A percentile compares a stretch with the other conserved stretches of the same genome.
phyloP scores from a whole-genome alignment of 2,329 filamentous ascomycete species.

The Sphaerulina vaccinii region DNA sequence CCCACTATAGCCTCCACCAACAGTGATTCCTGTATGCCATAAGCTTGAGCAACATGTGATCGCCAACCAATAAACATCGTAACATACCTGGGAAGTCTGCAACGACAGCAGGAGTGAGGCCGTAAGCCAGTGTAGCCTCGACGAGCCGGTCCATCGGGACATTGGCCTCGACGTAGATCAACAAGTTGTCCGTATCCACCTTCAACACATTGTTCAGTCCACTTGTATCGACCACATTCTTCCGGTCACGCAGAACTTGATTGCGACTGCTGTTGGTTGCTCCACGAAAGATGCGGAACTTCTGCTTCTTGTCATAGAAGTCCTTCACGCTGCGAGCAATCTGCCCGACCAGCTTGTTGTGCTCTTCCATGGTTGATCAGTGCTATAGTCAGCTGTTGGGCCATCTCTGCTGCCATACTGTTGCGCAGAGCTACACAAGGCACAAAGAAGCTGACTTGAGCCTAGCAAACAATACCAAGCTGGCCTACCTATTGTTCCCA shows the following conservation, averaged over 20 bases:
- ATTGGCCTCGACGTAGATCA: conserved; percentile 66
- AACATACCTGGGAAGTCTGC: conserved; percentile 62
- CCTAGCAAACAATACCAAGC: no score
- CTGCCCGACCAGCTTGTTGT: conserved; percentile 40
- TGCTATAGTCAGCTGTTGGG: neutral
- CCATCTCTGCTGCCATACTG: no score
- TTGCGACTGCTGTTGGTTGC: conserved; percentile 73
- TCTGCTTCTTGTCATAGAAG: conserved; percentile 53
- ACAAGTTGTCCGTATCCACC: conserved; percentile 55
- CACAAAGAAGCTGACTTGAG: no score
- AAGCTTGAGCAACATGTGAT: neutral
- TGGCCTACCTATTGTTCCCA: no score
- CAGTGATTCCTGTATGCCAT: conserved; percentile 56
- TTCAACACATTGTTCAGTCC: conserved; percentile 60
- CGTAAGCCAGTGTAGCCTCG: conserved; percentile 55
- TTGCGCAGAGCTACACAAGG: no score
- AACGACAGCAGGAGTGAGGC: conserved; percentile 63
- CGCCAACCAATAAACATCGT: neutral
- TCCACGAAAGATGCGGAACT: conserved; percentile 75
- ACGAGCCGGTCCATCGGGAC: conserved; percentile 67
- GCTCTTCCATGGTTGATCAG: conserved; percentile 22
- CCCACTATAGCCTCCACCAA: conserved; percentile 66
- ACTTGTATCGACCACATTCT: conserved; percentile 64
- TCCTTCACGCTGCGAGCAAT: conserved; percentile 49
- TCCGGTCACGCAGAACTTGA: conserved; percentile 35